Evolutionary conservation across 352 stramenopile genomes (phyloP).

Genomic region (Pythium sukuiense): DNA sequence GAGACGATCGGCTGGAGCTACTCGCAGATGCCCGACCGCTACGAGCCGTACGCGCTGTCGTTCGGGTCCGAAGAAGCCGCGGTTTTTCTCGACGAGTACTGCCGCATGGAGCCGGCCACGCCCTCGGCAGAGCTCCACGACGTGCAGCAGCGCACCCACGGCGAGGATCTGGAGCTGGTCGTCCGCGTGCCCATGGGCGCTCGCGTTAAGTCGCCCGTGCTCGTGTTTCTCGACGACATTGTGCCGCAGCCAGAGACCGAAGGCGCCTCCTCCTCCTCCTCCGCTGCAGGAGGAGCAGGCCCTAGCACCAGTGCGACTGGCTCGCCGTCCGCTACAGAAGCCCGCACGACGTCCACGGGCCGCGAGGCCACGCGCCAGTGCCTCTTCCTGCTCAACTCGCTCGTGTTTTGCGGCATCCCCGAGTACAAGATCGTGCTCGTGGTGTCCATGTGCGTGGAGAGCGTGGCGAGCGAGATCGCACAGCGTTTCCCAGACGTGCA

Average conservation of each 20-base stretch:
- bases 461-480: background rate
- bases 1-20: constrained; percentile 8
- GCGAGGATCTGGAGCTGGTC: background rate
- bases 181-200: background rate
- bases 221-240: constrained; percentile 7
- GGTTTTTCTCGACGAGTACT: background rate
- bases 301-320: background rate
- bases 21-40: background rate
- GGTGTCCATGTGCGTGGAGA: background rate
- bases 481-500: constrained; percentile 7
- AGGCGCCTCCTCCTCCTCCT: background rate
- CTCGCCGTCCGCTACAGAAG: background rate
- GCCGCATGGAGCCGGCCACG: constrained; percentile 7
- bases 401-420: background rate
- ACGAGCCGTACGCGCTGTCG: background rate
- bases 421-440: constrained; percentile 1
- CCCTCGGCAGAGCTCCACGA: background rate
- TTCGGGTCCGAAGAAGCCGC: background rate
- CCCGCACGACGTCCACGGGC: background rate
- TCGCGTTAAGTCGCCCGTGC: background rate
- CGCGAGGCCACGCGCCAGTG: background rate
- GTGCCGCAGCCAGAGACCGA: background rate
- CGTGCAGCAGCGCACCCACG: background rate
- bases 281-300: no score
- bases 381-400: constrained; percentile 1